Base-by-base conservation (phyloP, 192 early-diverging fungal species). In the Coemansia sp. region DNA sequence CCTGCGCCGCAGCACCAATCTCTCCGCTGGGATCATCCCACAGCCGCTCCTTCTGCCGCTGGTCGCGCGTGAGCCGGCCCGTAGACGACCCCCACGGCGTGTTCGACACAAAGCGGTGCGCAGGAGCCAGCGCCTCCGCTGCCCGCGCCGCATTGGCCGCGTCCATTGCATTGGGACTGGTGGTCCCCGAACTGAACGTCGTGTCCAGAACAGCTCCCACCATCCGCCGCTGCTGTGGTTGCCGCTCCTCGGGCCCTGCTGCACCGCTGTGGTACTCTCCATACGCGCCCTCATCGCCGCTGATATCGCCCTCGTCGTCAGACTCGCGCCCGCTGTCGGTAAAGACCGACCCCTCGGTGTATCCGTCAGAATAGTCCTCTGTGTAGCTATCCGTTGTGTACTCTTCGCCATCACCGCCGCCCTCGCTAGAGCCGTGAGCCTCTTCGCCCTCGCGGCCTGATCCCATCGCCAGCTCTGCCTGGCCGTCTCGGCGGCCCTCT, bases 11-110 rank as follows among this genome's bases (percentile, higher is more conserved):
- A 17, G 26, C 28, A 23, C 26, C 11, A 12, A 32, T 30, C 3
- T 27, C 34, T 16, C 39, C 28, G n/a, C 34, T 38, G 3, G 68
- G 62, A 40, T 60, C 62, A 12, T 55, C 62, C 68, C 68, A 72
- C 44, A 65, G 56, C 36, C 53, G 56, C 22, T 38, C 50, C 41
- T 45, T 60, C 18, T 72, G 60, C 9, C 68, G 61, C 56, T 64
- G 61, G 45, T 51, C 62, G 23, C 62, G 52, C 1, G 68, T 72
- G 12, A 72, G 62, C 20, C 68, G 32, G 0, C 68, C 68, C 0
- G 68, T 65, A 1, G 68, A 56, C 9, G 54, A 27, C 13, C 68
- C 68, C 68, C 68, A 72, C 12, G 68, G 68, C 35, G 62, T 72
- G 14, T 72, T 61, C 21, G 68, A 65, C 6, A 64, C 68, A 48